Base-by-base conservation (phyloP, 225 moss, liverwort and hornwort species). In the Bryum argenteum region DNA sequence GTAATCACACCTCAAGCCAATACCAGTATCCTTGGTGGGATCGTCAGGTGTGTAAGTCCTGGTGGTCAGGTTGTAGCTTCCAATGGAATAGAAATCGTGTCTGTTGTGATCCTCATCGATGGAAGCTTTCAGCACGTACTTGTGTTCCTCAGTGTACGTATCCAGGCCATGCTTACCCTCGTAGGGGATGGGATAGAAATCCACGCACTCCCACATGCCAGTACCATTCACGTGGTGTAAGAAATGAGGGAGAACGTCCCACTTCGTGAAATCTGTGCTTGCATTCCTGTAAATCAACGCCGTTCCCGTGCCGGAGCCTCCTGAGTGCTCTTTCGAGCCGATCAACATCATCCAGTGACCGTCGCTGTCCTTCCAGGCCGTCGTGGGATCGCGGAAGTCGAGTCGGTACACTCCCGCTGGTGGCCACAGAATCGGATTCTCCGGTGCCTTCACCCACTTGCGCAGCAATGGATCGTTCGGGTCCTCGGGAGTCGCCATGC, bases 121-220 rank as follows among this genome's bases (percentile, higher is more conserved):
- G 58, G 88, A 86, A 1, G 84, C 91, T 48, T 91, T 88, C 38
- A 91, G 12, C 4, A 88, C 84, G 40, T 91, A 85, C 66, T 86
- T 91, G 33, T 33, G 33, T 52, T 66, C 65, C 47, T 55, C 68
- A 10, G 8, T 26, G 45, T 77, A 76, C 2, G 75, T 51, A 3
- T 84, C 84, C 54, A 77, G 51, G 0, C 63, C 76, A 24, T 24
- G 23, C 56, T 41, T 56, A 1, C 81, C 81, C 1, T 22, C 18
- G 26, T 61, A 33, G 15, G 64, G 4, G 28, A 89, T 73, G 0
- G 91, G 89, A 55, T 60, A 91, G 71, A 91, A 87, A 58, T 89
- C 91, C 41, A 91, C 87, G 40, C 91, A 91, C 79, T 91, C 91
- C 91, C 91, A 91, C 91, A 91, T 91, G 8, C 89, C 89, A 0